Conservation (phyloP, 257 asterid genomes). For the Scutellaria barbata region DNA sequence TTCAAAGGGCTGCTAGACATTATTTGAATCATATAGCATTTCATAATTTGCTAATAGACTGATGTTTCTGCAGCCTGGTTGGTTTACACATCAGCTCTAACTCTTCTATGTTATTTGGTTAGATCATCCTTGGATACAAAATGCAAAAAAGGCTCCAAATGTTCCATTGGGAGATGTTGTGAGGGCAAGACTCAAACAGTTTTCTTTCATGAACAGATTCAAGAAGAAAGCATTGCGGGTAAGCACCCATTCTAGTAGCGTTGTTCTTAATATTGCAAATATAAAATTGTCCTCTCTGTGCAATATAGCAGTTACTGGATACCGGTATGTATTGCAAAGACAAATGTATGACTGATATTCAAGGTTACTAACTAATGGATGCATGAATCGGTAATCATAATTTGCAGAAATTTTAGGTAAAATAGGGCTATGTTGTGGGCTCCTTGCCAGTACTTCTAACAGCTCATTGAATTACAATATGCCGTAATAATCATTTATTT, state of each 20-base stretch:
- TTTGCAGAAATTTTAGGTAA: too few species aligned
- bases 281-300: background rate
- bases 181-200: conserved; percentile 83
- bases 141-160: conserved; percentile 85
- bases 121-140: conserved; percentile 95
- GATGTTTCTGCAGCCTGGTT: background rate
- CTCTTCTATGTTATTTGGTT: conserved; percentile 32
- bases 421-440: background rate
- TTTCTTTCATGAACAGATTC: conserved; percentile 84
- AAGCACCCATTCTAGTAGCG: conserved; percentile 35
- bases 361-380: too few species aligned
- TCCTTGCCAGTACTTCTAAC: conserved; percentile 3
- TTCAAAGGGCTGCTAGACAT: conserved; percentile 10
- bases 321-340: too few species aligned
- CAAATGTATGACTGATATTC: too few species aligned
- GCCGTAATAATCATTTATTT: conserved; percentile 23
- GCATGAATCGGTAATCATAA: too few species aligned
- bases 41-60: conserved; percentile 23
- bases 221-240: conserved; percentile 94
- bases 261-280: conserved; percentile 8
- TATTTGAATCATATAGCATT: background rate
- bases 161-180: conserved; percentile 92
- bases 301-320: too few species aligned
- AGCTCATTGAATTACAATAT: conserved; percentile 5
- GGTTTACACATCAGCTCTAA: conserved; percentile 29